A percentile compares a stretch with the other conserved stretches of the same genome.
Evolutionary conservation across 2,329 filamentous ascomycete species (phyloP).

Genomic region (Tolypocladium ophioglossoides): DNA sequence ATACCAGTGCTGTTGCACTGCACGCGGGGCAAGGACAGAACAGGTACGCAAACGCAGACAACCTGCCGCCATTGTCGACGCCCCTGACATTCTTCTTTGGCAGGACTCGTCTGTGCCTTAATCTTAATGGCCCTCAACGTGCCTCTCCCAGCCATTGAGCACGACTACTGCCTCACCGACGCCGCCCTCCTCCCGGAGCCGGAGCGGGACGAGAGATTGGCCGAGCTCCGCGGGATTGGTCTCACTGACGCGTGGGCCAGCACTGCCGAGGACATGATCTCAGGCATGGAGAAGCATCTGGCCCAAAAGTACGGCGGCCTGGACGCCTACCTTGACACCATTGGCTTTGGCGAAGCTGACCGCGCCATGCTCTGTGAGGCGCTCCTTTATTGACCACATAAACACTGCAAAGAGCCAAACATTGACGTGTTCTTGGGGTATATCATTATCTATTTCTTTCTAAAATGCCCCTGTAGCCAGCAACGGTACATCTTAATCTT

Average conservation of each 20-base stretch:
- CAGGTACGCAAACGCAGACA: conserved; percentile 13
- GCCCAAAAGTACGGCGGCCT: conserved; percentile 54
- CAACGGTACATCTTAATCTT: conserved; percentile 98
- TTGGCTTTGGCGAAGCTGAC: conserved; percentile 43
- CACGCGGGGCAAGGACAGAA: conserved; percentile 79
- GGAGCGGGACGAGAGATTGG: conserved; percentile 52
- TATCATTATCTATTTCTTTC: conserved; percentile 44
- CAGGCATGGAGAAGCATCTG: conserved; percentile 46
- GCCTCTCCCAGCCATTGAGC: conserved; percentile 46
- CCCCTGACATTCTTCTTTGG: conserved; percentile 18
- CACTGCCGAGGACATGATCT: conserved; percentile 56
- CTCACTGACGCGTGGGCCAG: conserved; percentile 62
- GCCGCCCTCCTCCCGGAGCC: conserved; percentile 47
- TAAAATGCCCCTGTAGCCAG: conserved; percentile 82
- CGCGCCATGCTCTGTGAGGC: conserved; percentile 29
- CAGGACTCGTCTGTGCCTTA: conserved; percentile 60
- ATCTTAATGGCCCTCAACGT: conserved; percentile 53
- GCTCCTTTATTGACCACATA: conserved; percentile 26
- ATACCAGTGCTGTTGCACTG: conserved; percentile 69
- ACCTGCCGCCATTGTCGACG: neutral
- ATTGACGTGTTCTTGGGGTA: neutral
- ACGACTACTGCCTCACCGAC: conserved; percentile 63
- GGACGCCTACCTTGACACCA: conserved; percentile 50
- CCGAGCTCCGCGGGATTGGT: conserved; percentile 61
- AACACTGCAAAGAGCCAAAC: neutral